Evolutionary conservation across 106 monocot species (phyloP).

Genomic region (Narthecium ossifragum): DNA sequence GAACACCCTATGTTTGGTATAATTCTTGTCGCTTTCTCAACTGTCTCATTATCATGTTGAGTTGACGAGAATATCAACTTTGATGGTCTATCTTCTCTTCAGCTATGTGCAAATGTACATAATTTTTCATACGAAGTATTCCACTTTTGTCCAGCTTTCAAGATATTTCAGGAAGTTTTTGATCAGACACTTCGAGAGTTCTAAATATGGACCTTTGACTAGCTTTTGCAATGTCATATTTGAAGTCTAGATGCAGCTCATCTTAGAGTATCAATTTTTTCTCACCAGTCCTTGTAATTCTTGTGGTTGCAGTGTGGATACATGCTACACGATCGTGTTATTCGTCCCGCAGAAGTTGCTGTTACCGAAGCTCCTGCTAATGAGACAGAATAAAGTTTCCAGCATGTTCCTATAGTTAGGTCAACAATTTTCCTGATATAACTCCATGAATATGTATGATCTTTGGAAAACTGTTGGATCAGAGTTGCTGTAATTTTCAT

Average conservation of each 20-base stretch:
- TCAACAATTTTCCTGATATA: background rate
- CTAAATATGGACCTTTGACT: background rate
- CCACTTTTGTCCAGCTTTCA: too few relatives aligned
- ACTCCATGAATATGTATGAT: background rate
- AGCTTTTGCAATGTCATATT: background rate
- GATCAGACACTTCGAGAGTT: background rate
- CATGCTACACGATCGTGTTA: slow-evolving; percentile 56
- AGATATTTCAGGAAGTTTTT: background rate
- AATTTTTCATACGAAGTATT: too few relatives aligned
- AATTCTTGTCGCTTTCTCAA: too few relatives aligned
- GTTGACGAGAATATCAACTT: too few relatives aligned
- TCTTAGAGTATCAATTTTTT: background rate
- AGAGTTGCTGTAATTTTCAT: background rate
- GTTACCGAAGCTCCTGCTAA: slow-evolving; percentile 28
- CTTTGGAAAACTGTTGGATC: background rate
- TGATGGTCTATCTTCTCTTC: too few relatives aligned
- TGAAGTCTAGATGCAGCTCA: too few relatives aligned
- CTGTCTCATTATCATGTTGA: too few relatives aligned
- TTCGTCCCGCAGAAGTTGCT: slow-evolving; percentile 81
- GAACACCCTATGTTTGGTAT: too few relatives aligned
- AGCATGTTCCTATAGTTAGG: background rate
- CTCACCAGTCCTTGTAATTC: background rate
- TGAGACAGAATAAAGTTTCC: slow-evolving; percentile 5
- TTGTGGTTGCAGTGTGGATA: slow-evolving; percentile 40
- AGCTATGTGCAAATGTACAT: too few relatives aligned